A percentile compares a stretch with the other conserved stretches of the same genome.
These are phyloP conservation scores for Exophiala mesophila DNA, from an alignment of 2,329 filamentous ascomycete genomes.

Conservation along the genomic window DNA sequence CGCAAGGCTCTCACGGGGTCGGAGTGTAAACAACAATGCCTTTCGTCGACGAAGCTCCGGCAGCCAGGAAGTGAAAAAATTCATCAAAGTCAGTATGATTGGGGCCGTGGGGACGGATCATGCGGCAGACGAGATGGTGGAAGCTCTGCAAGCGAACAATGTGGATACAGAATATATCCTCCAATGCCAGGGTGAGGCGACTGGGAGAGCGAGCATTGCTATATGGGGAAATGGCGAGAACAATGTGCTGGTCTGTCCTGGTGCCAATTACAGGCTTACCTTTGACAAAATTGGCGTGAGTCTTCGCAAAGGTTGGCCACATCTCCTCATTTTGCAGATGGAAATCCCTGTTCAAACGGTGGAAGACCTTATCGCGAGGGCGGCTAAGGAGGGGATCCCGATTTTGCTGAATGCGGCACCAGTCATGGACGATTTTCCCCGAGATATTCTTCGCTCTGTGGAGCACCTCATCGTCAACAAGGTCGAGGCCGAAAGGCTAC, in stretches of 20 bases:
- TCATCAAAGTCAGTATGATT: slow-evolving; percentile 2
- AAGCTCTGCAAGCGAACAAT: neutral
- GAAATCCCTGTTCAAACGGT: slow-evolving; percentile 1
- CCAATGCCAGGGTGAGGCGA: neutral
- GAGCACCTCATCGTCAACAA: slow-evolving; percentile 4
- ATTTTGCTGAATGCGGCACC: slow-evolving; percentile 3
- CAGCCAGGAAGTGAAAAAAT: no score
- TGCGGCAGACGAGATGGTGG: neutral
- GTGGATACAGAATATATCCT: slow-evolving; percentile 2
- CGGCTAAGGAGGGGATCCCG: neutral
- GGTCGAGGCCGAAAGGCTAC: slow-evolving; percentile 1
- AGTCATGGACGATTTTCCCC: neutral
- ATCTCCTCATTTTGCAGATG: slow-evolving; percentile 6
- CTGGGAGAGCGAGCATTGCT: slow-evolving; percentile 3
- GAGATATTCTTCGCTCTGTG: neutral
- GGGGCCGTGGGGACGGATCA: neutral
- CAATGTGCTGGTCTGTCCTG: slow-evolving; percentile 2
- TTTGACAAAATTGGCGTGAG: no score
- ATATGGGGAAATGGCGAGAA: neutral
- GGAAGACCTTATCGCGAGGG: neutral
- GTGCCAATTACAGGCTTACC: no score
- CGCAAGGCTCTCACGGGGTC: neutral
- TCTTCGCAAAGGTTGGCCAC: no score
- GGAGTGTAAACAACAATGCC: neutral
- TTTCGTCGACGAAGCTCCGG: neutral